Evolutionary conservation across 1,139 yeast species (phyloP), one percentile per base, ranked within the genome.

Genomic region (Hyphopichia fennica): DNA sequence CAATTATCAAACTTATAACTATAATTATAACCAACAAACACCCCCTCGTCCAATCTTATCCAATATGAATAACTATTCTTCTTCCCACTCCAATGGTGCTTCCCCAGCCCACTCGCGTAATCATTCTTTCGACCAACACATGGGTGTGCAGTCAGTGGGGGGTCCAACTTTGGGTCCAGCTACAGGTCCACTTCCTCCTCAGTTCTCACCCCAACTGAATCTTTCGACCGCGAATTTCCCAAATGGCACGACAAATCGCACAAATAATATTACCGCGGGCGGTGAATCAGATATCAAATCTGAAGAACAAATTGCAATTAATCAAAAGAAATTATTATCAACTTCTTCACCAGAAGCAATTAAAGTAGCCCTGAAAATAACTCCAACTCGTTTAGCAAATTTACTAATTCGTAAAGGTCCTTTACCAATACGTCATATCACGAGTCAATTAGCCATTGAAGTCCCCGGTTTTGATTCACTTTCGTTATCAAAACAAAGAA

Each of bases 271-370:
- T n/a, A n/a, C n/a, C 13, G 5, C 13, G 11, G 4, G 29, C 13
- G 4, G 29, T 7, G 7, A 28, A 28, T 28, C 17, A 28, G 14
- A n/a, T 8, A 14, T 4, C 5, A 10, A 7, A 22, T 7, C 25
- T 10, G 10, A 22, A 14, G 31, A 28, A 14, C 14, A 27, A 7
- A 27, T 27, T 27, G 15, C 16, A 28, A n/a, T 22, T 7, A 22
- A 28, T 5, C 15, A 28, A 14, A 60, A 69, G 46, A 57, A 60
- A 22, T 54, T 76, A 34, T 65, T 83, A 37, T 84, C 91, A 33
- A 88, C 96, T 1, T 84, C 90, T 38, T 85, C 95, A 2, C 95
- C 96, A 0, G 88, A 84, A 50, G 96, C 95, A 3, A 78, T 89
- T 43, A 95, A 89, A 19, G 95, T 95, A 13, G 96, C 96, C 2